A percentile compares a stretch with the other conserved stretches of the same genome.
phyloP scores from a whole-genome alignment of 305 asterid genomes.

The Petunia hybrid region DNA sequence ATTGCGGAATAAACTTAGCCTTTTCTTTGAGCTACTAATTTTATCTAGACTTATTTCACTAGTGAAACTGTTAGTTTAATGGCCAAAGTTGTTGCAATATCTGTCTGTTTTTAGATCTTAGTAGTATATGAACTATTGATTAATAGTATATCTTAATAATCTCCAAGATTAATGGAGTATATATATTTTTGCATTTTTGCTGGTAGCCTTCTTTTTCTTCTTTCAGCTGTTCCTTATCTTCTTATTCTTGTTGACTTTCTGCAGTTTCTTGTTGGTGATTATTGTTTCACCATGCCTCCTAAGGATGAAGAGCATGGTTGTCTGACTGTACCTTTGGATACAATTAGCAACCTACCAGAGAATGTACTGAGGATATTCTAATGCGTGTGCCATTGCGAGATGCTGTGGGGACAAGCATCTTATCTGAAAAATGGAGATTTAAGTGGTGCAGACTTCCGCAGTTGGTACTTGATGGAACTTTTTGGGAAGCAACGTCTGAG shows the following conservation, averaged over 20 bases:
- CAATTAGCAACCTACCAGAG: slow-evolving; percentile 32
- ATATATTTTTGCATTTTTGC: too few relatives aligned
- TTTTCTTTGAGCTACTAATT: too few relatives aligned
- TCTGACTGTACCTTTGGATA: not conserved
- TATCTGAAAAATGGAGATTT: slow-evolving; percentile 31
- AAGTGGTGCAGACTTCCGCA: slow-evolving; percentile 32
- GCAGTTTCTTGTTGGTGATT: not conserved
- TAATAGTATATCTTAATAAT: too few relatives aligned
- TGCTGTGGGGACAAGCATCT: slow-evolving; percentile 39
- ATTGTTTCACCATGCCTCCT: not conserved
- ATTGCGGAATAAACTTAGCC: too few relatives aligned
- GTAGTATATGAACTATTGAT: too few relatives aligned
- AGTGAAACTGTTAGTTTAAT: too few relatives aligned
- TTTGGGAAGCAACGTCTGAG: not conserved
- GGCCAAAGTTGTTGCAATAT: too few relatives aligned
- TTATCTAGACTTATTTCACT: too few relatives aligned
- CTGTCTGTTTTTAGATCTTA: too few relatives aligned
- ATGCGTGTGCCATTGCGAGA: slow-evolving; percentile 36
- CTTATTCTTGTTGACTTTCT: not conserved
- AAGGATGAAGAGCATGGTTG: not conserved
- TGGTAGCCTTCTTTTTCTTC: too few relatives aligned
- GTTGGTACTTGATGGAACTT: slow-evolving; percentile 7
- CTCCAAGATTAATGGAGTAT: too few relatives aligned
- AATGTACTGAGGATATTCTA: slow-evolving; percentile 29
- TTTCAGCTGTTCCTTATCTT: not conserved